phyloP scores from a whole-genome alignment of 768 basidiomycete species.

The Podaxis rugospora region DNA sequence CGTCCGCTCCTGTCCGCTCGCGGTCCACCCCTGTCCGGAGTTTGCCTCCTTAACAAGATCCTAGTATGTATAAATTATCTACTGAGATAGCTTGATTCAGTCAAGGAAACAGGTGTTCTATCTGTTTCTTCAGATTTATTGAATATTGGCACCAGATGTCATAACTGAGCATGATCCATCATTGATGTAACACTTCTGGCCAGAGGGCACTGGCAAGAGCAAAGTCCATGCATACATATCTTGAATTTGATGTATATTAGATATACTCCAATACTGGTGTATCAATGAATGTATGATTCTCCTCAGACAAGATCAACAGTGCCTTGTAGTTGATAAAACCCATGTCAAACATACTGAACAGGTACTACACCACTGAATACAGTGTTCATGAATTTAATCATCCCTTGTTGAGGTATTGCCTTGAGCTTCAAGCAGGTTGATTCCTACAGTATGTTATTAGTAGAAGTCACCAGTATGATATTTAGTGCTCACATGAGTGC shows the following conservation, averaged over 20 bases:
- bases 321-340: constrained; percentile 19
- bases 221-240: constrained; percentile 20
- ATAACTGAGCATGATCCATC: constrained; percentile 22
- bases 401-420: constrained; percentile 22
- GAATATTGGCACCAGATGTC: constrained; percentile 27
- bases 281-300: constrained; percentile 17
- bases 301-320: constrained; percentile 24
- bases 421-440: constrained; percentile 21
- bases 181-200: constrained; percentile 9
- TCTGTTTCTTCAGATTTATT: too few relatives aligned
- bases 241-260: constrained; percentile 6
- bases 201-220: constrained; percentile 16
- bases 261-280: neutral
- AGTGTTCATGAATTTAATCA: neutral
- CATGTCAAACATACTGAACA: constrained; percentile 25
- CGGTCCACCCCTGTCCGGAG: too few relatives aligned
- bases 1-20: too few relatives aligned
- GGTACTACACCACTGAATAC: constrained; percentile 24
- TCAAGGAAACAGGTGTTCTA: too few relatives aligned
- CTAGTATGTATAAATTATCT: too few relatives aligned
- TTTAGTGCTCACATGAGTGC: too few relatives aligned
- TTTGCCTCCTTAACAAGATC: too few relatives aligned
- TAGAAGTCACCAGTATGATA: too few relatives aligned
- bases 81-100: too few relatives aligned
- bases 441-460: constrained; percentile 10